Conservation (phyloP, 495 filamentous ascomycete species). For the Astrothelium subdiscretum region DNA sequence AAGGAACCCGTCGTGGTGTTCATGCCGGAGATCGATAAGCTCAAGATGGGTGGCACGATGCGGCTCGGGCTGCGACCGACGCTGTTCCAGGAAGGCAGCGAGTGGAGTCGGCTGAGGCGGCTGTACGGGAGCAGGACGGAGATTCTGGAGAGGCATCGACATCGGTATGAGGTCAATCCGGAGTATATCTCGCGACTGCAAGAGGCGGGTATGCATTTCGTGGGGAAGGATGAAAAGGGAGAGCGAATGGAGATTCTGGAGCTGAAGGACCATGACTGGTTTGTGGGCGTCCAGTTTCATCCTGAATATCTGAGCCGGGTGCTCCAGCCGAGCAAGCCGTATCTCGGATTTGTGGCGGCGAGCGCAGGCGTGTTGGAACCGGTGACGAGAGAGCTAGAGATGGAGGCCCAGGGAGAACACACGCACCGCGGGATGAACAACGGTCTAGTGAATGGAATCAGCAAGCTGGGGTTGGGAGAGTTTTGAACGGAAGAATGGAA, state of each 20-base stretch:
- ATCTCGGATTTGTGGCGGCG: constrained; percentile 79
- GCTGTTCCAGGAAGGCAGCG: constrained; percentile 61
- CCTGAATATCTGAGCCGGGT: constrained; percentile 71
- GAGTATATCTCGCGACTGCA: constrained; percentile 48
- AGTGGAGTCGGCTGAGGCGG: constrained; percentile 67
- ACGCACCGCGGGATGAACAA: background rate
- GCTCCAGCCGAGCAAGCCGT: constrained; percentile 61
- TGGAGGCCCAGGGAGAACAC: background rate
- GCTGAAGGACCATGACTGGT: constrained; percentile 80
- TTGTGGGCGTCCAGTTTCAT: constrained; percentile 82
- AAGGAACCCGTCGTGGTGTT: constrained; percentile 60
- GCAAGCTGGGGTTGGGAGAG: background rate
- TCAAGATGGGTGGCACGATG: constrained; percentile 81
- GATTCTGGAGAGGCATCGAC: constrained; percentile 55
- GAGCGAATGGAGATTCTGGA: constrained; percentile 89
- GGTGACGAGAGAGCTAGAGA: constrained; percentile 5
- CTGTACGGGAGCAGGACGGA: constrained; percentile 48
- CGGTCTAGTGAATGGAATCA: background rate
- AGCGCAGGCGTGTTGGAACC: constrained; percentile 25
- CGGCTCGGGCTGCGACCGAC: constrained; percentile 67
- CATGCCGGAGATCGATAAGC: constrained; percentile 81
- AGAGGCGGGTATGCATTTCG: constrained; percentile 47
- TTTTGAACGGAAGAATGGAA: background rate
- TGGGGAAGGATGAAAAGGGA: constrained; percentile 72
- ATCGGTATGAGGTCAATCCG: constrained; percentile 70